Evolutionary conservation across 257 asterid species (phyloP), one percentile per base, ranked within the genome.

Genomic region (Nicotiana sylvestris): DNA sequence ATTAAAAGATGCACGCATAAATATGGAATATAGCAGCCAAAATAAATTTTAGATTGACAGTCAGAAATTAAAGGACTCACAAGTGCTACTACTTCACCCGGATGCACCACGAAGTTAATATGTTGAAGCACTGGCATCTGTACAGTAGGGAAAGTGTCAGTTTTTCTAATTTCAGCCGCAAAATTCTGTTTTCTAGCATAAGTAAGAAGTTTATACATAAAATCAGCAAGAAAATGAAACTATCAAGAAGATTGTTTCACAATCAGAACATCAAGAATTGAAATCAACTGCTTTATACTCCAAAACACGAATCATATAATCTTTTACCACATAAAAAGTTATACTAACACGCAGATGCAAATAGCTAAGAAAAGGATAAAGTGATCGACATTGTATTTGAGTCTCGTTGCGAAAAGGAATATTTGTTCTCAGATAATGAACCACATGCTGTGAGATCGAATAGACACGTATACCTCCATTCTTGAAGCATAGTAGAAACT

Each of bases 11-110:
- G 60, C 79, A 72, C 7, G 61, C 61, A 72, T 72, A 72, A 72
- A 72, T 3, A 46, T 72, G 79, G 25, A 25, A 72, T 72, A 12
- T 25, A 72, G 79, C 9, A 25, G 79, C 61, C 27, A 72, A 32
- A 46, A 72, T 72, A 46, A 72, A 72, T 25, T 46, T 72, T 32
- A 72, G 79, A 72, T 72, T 13, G 39, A 2, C 60, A 46, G 37
- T 56, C 25, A 9, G 39, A 76, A 64, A 39, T 70, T 30, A 43
- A 46, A 15, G 39, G 8, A 90, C 98, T 94, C 91, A 96, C 99
- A 80, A 96, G 74, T 72, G 99, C 99, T 84, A 94, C 94, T 67
- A 94, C 92, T 92, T 96, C 98, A 84, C 95, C 93, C 29, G 98
- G 97, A 86, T 91, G 87, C 81, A 94, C 93, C 77, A 85, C 78